Conservation (phyloP, 768 basidiomycete species). For the Candolleomyces efflorescens region DNA sequence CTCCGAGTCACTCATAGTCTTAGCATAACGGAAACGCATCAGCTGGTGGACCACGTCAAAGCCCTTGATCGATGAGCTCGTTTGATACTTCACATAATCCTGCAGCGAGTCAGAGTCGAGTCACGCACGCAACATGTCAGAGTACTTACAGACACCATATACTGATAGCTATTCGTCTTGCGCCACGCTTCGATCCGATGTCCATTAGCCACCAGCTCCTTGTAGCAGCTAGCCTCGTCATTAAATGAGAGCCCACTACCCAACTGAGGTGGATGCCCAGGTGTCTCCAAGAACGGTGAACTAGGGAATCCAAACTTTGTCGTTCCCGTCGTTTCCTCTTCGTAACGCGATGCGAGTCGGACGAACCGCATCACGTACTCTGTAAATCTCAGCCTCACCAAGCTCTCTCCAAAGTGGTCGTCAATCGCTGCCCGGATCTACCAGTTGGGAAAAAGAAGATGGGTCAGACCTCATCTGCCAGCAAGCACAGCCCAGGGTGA, state of each 20-base stretch:
- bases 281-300: conserved; percentile 43
- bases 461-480: not conserved
- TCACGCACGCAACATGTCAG: not conserved
- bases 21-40: conserved; percentile 70
- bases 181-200: conserved; percentile 94
- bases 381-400: conserved; percentile 84
- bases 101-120: conserved; percentile 25
- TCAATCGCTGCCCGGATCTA: conserved; percentile 84
- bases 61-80: conserved; percentile 60
- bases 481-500: not conserved
- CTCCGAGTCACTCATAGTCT: conserved; percentile 69
- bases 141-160: conserved; percentile 54
- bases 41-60: conserved; percentile 89
- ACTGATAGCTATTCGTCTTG: conserved; percentile 73
- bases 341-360: conserved; percentile 84
- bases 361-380: conserved; percentile 90
- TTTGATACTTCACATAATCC: conserved; percentile 62
- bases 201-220: conserved; percentile 73
- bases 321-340: conserved; percentile 74
- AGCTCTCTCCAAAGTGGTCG: conserved; percentile 87
- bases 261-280: conserved; percentile 45
- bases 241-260: conserved; percentile 80
- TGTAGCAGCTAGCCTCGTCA: conserved; percentile 61
- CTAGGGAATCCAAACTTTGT: conserved; percentile 77
- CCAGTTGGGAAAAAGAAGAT: not conserved